Evolutionary conservation across 495 filamentous ascomycete genomes (phyloP).

Genomic region (Penicillium turbatum): DNA sequence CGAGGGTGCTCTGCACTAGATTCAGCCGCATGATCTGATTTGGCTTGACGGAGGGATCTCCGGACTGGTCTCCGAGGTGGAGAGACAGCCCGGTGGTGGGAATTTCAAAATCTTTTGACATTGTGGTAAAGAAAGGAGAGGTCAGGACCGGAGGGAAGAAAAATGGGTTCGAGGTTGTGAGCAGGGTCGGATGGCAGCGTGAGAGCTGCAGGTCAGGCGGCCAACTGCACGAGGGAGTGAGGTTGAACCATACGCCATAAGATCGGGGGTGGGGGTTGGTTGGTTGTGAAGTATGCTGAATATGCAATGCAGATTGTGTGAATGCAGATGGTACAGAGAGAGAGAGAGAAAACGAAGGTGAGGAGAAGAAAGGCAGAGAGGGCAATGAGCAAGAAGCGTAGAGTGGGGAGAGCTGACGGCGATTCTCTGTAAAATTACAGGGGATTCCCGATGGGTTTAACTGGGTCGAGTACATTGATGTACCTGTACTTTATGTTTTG

Average conservation of each 20-base stretch:
- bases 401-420: conserved; percentile 15
- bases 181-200: conserved; percentile 41
- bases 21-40: conserved; percentile 60
- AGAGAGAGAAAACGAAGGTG: conserved; percentile 4
- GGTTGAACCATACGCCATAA: conserved; percentile 41
- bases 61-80: conserved; percentile 33
- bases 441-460: conserved; percentile 7
- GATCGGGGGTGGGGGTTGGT: conserved; percentile 28
- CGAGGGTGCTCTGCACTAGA: conserved; percentile 59
- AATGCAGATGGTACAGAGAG: not conserved
- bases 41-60: conserved; percentile 30
- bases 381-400: conserved; percentile 4
- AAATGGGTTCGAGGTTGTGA: conserved; percentile 23
- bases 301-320: conserved; percentile 1
- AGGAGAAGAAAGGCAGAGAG: conserved; percentile 9
- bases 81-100: conserved; percentile 49
- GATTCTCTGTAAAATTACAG: conserved; percentile 12
- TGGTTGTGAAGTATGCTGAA: not conserved
- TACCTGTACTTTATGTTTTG: not conserved
- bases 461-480: not conserved
- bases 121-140: conserved; percentile 16
- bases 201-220: conserved; percentile 44
- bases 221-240: conserved; percentile 38
- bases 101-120: conserved; percentile 42
- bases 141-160: conserved; percentile 8